phyloP scores from a whole-genome alignment of 75 land plant species.

The Selaginella tamariscina region DNA sequence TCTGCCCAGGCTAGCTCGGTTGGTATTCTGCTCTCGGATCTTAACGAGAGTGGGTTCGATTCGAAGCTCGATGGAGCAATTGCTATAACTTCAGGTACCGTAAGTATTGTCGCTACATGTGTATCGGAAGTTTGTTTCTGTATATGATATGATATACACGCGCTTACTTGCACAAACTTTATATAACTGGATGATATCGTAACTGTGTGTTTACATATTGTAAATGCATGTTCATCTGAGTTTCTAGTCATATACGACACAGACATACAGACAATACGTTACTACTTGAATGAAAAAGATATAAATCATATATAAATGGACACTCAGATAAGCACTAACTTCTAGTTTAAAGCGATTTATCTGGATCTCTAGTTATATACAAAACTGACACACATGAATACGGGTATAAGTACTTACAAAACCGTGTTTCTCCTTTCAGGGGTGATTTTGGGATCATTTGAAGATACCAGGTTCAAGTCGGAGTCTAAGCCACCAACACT shows the following conservation, averaged over 20 bases:
- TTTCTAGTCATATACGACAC: no score
- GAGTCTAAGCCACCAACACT: slow-evolving; percentile 18
- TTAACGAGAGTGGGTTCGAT: slow-evolving; percentile 29
- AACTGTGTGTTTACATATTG: no score
- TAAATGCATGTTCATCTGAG: no score
- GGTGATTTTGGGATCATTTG: slow-evolving; percentile 23
- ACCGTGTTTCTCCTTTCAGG: slow-evolving; percentile 16
- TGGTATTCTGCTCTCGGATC: slow-evolving; percentile 46
- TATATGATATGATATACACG: no score
- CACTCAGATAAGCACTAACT: not conserved
- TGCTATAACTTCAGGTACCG: slow-evolving; percentile 57
- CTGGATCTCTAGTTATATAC: not conserved
- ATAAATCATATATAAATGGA: not conserved
- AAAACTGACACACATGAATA: slow-evolving; percentile 13
- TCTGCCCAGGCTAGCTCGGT: slow-evolving; percentile 59
- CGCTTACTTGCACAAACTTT: no score
- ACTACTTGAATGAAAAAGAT: not conserved
- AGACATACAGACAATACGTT: no score
- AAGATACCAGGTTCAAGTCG: slow-evolving; percentile 26
- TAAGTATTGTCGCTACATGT: not conserved
- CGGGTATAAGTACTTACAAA: slow-evolving; percentile 13
- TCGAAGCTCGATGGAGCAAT: slow-evolving; percentile 39
- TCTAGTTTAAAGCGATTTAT: not conserved
- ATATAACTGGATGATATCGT: no score
- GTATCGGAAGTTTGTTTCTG: no score